These are phyloP conservation scores for Gossypium davidsonii DNA, from an alignment of 441 rosid genomes.

Conservation along the genomic window DNA sequence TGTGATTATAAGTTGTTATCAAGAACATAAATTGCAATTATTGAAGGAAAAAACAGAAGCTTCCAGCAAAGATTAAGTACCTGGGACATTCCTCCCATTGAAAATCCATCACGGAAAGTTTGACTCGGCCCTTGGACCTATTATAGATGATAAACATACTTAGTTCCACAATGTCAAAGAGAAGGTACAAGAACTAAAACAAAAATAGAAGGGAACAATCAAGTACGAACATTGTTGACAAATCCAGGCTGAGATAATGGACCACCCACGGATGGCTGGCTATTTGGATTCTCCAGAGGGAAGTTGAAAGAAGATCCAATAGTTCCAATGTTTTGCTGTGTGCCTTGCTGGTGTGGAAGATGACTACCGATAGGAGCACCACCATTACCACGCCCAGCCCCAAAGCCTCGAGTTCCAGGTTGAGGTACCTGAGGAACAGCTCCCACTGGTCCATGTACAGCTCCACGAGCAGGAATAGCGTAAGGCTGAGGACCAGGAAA, in stretches of 20 bases:
- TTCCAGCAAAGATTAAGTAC: slow-evolving; percentile 29
- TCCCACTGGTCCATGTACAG: slow-evolving; percentile 89
- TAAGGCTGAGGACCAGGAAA: slow-evolving; percentile 94
- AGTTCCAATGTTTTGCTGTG: slow-evolving; percentile 69
- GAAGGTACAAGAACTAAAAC: slow-evolving; percentile 5
- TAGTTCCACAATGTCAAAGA: slow-evolving; percentile 7
- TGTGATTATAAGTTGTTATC: not conserved
- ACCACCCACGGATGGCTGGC: slow-evolving; percentile 90
- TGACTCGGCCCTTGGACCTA: slow-evolving; percentile 84
- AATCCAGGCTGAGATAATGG: slow-evolving; percentile 93
- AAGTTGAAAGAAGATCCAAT: slow-evolving; percentile 75
- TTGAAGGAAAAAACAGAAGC: not conserved
- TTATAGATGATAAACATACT: slow-evolving; percentile 16
- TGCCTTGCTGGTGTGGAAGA: slow-evolving; percentile 75
- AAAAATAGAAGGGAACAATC: not conserved
- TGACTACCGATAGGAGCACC: slow-evolving; percentile 80
- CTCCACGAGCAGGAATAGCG: slow-evolving; percentile 88
- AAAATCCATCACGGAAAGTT: slow-evolving; percentile 89
- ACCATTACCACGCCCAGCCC: slow-evolving; percentile 75
- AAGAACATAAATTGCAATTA: not conserved
- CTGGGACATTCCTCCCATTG: slow-evolving; percentile 96
- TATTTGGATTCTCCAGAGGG: slow-evolving; percentile 72
- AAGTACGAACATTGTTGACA: slow-evolving; percentile 47
- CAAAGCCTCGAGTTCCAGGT: slow-evolving; percentile 87
- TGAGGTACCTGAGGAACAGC: slow-evolving; percentile 86